A percentile compares a stretch with the other conserved stretches of the same genome.
phyloP scores from a whole-genome alignment of 257 asterid species.

The Osmanthus fragrans region DNA sequence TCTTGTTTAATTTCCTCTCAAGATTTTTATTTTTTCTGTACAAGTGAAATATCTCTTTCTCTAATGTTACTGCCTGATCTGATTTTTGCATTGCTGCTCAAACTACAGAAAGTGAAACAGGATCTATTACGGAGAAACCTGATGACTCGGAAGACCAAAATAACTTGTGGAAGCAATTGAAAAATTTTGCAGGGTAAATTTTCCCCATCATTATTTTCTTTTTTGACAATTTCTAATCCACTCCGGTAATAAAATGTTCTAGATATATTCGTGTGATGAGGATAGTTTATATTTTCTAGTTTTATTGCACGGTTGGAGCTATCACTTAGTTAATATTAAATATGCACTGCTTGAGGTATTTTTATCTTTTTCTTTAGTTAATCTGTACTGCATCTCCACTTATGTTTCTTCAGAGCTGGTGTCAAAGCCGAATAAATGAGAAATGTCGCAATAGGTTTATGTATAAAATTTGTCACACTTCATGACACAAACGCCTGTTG shows the following conservation, averaged over 20 bases:
- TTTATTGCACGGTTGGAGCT: background rate
- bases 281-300: background rate
- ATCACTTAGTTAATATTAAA: background rate
- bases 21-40: background rate
- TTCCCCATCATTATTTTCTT: constrained; percentile 15
- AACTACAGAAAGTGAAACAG: constrained; percentile 42
- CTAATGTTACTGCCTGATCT: constrained; percentile 5
- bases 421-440: background rate
- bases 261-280: background rate
- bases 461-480: background rate
- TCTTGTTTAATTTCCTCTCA: background rate
- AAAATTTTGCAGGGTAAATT: constrained; percentile 83
- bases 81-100: constrained; percentile 46
- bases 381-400: background rate
- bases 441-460: background rate
- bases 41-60: background rate
- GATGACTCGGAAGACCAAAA: constrained; percentile 58
- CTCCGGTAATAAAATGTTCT: background rate
- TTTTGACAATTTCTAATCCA: background rate
- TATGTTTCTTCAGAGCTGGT: background rate
- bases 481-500: background rate
- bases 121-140: constrained; percentile 35
- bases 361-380: background rate
- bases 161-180: constrained; percentile 69
- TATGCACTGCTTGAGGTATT: background rate